phyloP scores from a whole-genome alignment of 2,329 filamentous ascomycete species.

The Monilinia fructigena region DNA sequence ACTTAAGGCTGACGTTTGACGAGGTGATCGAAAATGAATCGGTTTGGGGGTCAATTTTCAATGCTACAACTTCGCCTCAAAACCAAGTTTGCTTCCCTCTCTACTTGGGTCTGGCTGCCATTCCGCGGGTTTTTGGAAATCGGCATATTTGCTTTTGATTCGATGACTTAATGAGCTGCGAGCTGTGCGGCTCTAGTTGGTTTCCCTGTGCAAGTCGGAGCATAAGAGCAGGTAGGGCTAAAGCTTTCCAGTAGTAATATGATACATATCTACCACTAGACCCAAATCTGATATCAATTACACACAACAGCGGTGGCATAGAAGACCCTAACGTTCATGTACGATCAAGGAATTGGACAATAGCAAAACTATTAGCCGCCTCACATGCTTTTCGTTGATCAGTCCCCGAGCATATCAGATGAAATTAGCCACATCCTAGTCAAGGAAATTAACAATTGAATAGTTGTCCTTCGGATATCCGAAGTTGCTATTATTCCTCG shows the following conservation, averaged over 20 bases:
- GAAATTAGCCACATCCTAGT: background rate
- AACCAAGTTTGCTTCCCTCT: background rate
- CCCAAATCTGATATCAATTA: background rate
- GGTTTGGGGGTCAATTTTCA: background rate
- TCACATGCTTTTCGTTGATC: background rate
- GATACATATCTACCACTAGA: background rate
- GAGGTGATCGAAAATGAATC: background rate
- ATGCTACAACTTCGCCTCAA: background rate
- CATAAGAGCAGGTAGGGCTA: conserved; percentile 7
- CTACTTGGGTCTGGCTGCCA: no score
- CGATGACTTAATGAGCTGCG: background rate
- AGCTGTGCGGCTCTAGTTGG: background rate
- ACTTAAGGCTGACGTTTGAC: background rate
- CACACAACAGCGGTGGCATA: background rate
- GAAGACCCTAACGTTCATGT: background rate
- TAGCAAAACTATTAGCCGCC: background rate
- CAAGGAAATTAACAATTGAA: background rate
- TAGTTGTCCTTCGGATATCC: background rate
- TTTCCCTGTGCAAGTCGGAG: background rate
- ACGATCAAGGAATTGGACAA: background rate
- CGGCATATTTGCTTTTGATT: background rate
- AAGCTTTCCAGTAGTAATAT: conserved; percentile 8
- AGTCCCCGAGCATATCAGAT: background rate
- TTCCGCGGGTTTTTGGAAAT: background rate
- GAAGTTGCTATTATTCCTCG: background rate